Evolutionary conservation across 257 asterid species (phyloP).

Genomic region (Handroanthus guayacan): DNA sequence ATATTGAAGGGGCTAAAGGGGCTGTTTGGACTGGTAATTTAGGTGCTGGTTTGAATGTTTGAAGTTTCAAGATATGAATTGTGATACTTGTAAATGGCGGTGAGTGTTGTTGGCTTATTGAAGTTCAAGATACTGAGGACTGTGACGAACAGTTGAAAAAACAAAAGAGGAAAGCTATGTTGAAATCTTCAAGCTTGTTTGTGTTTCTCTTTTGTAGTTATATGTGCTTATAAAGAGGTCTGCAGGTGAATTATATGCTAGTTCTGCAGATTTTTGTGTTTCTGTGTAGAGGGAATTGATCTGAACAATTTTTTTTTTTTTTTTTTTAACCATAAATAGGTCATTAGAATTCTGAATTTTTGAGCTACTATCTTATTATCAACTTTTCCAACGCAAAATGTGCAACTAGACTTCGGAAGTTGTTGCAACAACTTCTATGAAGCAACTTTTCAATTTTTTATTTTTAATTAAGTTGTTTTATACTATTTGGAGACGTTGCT

Average conservation of each 20-base stretch:
- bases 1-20: not conserved
- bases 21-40: conserved; percentile 13
- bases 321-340: no score
- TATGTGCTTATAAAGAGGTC: conserved; percentile 23
- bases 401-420: no score
- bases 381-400: no score
- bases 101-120: conserved; percentile 20
- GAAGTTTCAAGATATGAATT: conserved; percentile 19
- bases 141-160: not conserved
- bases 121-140: conserved; percentile 25
- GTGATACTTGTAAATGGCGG: conserved; percentile 19
- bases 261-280: conserved; percentile 33
- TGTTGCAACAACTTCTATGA: no score
- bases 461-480: no score
- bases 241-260: conserved; percentile 14
- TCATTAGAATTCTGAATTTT: no score
- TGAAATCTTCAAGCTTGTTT: conserved; percentile 3
- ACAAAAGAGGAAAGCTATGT: conserved; percentile 3
- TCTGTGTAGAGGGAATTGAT: conserved; percentile 23
- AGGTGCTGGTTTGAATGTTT: conserved; percentile 11
- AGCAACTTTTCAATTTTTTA: no score
- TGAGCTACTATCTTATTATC: no score
- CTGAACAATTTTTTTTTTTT: not conserved
- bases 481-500: no score
- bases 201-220: conserved; percentile 10